A percentile compares a stretch with the other conserved stretches of the same genome.
These are phyloP conservation scores for Xylaria sp. DNA, from an alignment of 2,329 filamentous ascomycete species.

Conservation along the genomic window DNA sequence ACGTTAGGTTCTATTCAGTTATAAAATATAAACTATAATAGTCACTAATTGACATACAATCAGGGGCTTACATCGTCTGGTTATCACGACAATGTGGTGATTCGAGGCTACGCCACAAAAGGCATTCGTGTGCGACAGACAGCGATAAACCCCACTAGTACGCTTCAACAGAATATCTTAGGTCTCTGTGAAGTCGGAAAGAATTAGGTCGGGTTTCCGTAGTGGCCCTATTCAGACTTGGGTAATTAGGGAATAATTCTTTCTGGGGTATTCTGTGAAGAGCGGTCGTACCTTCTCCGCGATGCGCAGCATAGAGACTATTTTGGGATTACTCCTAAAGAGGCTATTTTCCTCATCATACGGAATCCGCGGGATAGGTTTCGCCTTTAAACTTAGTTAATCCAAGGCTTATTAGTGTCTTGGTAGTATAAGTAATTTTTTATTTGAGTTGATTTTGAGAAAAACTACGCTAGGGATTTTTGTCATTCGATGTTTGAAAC, in stretches of 20 bases:
- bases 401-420: too few relatives aligned
- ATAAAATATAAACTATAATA: too few relatives aligned
- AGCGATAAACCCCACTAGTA: slow-evolving; percentile 43
- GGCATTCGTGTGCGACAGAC: slow-evolving; percentile 28
- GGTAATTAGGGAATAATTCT: slow-evolving; percentile 36
- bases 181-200: slow-evolving; percentile 43
- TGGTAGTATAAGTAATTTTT: too few relatives aligned
- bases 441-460: too few relatives aligned
- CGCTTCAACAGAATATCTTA: slow-evolving; percentile 44
- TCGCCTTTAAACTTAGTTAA: too few relatives aligned
- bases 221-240: slow-evolving; percentile 46
- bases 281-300: slow-evolving; percentile 25
- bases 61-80: too few relatives aligned
- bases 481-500: too few relatives aligned
- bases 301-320: slow-evolving; percentile 19
- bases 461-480: too few relatives aligned
- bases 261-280: slow-evolving; percentile 21
- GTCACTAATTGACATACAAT: too few relatives aligned
- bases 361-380: slow-evolving; percentile 40
- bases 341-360: slow-evolving; percentile 33
- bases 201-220: slow-evolving; percentile 39
- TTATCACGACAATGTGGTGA: slow-evolving; percentile 46
- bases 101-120: slow-evolving; percentile 33
- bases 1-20: too few relatives aligned
- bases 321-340: slow-evolving; percentile 35